Evolutionary conservation across 2,329 filamentous ascomycete species (phyloP).

Genomic region (Polytolypa hystricis): DNA sequence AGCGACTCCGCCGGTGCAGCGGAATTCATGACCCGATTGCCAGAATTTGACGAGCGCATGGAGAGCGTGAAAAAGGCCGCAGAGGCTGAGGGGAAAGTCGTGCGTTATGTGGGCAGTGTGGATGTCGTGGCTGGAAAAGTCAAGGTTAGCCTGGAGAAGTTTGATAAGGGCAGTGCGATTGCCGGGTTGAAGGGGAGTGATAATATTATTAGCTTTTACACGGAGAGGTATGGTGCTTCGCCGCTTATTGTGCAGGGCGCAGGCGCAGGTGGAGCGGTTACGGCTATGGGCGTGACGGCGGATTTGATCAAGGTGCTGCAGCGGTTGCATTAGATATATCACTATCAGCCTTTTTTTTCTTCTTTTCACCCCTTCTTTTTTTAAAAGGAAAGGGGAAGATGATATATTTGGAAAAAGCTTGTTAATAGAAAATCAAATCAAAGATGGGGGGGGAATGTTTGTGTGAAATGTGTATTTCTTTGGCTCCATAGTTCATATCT

Average conservation of each 20-base stretch:
- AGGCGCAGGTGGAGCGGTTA: conserved; percentile 88
- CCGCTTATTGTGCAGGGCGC: conserved; percentile 91
- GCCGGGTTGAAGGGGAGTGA: conserved; percentile 92
- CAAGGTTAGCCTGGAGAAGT: conserved; percentile 86
- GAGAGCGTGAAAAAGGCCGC: conserved; percentile 77
- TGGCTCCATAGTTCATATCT: no score
- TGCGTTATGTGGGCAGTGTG: conserved; percentile 88
- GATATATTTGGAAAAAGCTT: background rate
- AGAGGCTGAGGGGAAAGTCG: conserved; percentile 76
- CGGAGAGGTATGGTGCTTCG: conserved; percentile 81
- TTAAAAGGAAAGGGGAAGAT: no score
- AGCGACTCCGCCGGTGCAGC: conserved; percentile 50
- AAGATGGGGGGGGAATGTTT: no score
- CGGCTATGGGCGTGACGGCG: conserved; percentile 92
- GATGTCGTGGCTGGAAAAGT: conserved; percentile 71
- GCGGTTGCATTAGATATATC: conserved; percentile 50
- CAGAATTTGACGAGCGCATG: conserved; percentile 81
- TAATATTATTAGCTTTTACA: conserved; percentile 99
- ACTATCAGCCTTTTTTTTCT: no score
- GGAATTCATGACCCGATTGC: conserved; percentile 73
- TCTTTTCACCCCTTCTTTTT: no score
- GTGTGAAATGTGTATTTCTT: no score
- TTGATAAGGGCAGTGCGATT: conserved; percentile 80
- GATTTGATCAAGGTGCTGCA: conserved; percentile 84
- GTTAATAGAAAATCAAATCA: background rate